phyloP scores from a whole-genome alignment of 2,329 filamentous ascomycete species.

The Tolypocladium tundrense region DNA sequence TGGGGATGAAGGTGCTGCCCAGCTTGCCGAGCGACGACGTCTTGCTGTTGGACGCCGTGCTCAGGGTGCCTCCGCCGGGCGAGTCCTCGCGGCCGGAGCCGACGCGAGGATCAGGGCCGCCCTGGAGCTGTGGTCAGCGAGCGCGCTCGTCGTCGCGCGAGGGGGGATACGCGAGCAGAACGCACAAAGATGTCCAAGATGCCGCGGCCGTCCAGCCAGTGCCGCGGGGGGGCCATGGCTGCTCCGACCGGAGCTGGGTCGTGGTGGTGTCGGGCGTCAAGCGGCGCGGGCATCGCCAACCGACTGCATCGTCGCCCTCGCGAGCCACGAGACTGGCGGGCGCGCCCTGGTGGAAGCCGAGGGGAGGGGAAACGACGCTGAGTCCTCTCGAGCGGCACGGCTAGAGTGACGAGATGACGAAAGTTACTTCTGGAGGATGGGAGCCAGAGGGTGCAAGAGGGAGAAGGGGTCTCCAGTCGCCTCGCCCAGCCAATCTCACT shows the following conservation, averaged over 20 bases:
- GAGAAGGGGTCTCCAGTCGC: not conserved
- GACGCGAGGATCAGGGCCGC: conserved; percentile 18
- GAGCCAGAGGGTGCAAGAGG: not conserved
- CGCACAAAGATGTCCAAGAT: conserved; percentile 5
- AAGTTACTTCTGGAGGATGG: too few relatives aligned
- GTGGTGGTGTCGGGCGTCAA: conserved; percentile 1
- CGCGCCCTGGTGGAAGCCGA: not conserved
- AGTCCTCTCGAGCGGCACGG: not conserved
- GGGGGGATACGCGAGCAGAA: too few relatives aligned
- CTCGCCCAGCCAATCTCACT: not conserved
- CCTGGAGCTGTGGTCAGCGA: not conserved
- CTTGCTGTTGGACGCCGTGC: conserved; percentile 19
- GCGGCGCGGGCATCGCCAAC: not conserved
- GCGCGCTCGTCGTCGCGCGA: not conserved
- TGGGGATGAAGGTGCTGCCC: conserved; percentile 43
- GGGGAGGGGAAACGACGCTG: not conserved
- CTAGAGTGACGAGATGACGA: not conserved
- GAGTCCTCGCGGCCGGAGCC: conserved; percentile 24
- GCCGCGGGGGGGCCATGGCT: not conserved
- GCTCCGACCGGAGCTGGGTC: not conserved
- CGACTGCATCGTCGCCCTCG: conserved; percentile 2
- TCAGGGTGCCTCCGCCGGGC: conserved; percentile 21
- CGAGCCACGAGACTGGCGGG: not conserved
- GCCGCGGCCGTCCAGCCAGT: conserved; percentile 1
- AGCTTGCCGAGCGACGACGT: conserved; percentile 24